Evolutionary conservation across 2,329 filamentous ascomycete genomes (phyloP), one percentile per base, ranked within the genome.

Genomic region (Lojkania enalia): DNA sequence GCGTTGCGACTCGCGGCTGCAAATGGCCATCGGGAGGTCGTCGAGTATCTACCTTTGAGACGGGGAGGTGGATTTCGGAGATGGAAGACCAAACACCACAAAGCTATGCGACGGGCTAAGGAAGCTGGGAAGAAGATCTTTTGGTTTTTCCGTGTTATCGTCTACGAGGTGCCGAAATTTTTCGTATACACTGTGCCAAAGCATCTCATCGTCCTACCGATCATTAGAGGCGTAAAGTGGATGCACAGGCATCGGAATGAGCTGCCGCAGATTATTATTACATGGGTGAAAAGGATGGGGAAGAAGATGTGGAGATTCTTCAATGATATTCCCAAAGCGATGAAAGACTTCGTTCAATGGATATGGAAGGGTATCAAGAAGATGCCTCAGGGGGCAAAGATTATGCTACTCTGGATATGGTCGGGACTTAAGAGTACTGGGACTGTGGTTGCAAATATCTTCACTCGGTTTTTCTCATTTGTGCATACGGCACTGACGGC

Each of bases 1-100:
- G 75, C 76, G 1, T 57, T 78, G 12, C 70, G 75, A 1, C 65
- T 79, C 1, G 76, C 76, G 0, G 73, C 73, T 0, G 46, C 52
- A 1, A 66, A 64, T 15, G 64, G 68, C 1, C 74, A 77, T 42
- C 57, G 67, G 13, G 74, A 77, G 5, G 60, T 77, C 2, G 74
- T 78, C 3, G 58, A 59, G 1, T 74, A 71, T 35, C 63, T 79
- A 1, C 76, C 75, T 0, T 31, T 51, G 0, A 58, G 73, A 0
- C 58, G 75, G 16, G 48, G 48, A 7, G 54, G 54, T 6, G 54
- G 54, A 3, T 52, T 31, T 41, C 37, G 35, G 19, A 43, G 54
- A 16, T 58, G 54, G 54, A 55, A 54, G 20, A 42, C 46, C 4
- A 52, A 50, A 40, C 52, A 55, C 19, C 18, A 20, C 3, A 49